A percentile compares a stretch with the other conserved stretches of the same genome.
These are phyloP conservation scores for Iris pallida DNA, from an alignment of 116 monocot genomes.

Conservation along the genomic window DNA sequence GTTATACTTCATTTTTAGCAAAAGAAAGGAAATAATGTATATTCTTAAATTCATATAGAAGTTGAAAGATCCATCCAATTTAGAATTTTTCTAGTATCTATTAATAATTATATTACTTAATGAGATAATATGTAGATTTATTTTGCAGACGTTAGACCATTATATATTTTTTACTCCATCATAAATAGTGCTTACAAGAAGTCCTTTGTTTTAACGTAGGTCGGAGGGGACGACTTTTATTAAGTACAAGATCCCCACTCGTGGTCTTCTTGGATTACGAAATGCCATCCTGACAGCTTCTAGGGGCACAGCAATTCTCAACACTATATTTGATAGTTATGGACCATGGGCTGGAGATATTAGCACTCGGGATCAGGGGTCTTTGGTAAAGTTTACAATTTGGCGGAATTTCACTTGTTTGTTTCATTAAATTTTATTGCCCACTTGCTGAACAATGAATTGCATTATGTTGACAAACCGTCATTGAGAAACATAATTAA, in stretches of 20 bases:
- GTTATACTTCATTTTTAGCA: too few species aligned
- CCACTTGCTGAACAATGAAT: not conserved
- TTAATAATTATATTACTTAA: not conserved
- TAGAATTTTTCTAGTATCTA: not conserved
- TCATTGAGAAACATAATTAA: constrained; percentile 12
- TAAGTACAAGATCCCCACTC: constrained; percentile 97
- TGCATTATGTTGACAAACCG: not conserved
- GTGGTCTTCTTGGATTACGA: constrained; percentile 89
- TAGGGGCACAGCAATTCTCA: constrained; percentile 84
- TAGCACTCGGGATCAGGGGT: constrained; percentile 85
- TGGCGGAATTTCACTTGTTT: not conserved
- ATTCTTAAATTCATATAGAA: not conserved
- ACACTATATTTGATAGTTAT: constrained; percentile 94
- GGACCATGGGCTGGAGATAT: constrained; percentile 93
- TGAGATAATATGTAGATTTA: not conserved
- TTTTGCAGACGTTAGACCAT: not conserved
- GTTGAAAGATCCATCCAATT: not conserved
- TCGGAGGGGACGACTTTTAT: constrained; percentile 76
- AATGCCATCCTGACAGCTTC: constrained; percentile 95
- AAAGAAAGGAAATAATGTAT: not conserved
- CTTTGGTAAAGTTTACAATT: constrained; percentile 47
- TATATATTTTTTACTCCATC: not conserved
- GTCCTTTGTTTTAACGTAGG: constrained; percentile 28
- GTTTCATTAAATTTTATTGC: not conserved
- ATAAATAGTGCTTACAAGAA: constrained; percentile 1